Base-by-base conservation (phyloP, 345 rosid species). In the Eucalyptus rudis region DNA sequence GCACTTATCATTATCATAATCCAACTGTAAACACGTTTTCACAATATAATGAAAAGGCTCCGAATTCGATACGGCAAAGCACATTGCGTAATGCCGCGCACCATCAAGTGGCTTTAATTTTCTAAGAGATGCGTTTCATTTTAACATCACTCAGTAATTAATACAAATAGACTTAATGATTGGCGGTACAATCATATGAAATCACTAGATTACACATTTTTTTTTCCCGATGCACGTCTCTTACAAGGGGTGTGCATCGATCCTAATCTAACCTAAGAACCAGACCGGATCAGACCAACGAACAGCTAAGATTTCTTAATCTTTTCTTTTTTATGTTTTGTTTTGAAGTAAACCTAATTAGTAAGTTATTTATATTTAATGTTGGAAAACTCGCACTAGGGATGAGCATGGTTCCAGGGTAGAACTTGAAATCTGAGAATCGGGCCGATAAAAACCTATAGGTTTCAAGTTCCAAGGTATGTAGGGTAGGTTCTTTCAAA, bases 361-460 rank as follows among this genome's bases (percentile, higher is more conserved):
- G 19, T 24, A 56, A 56, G 12, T 56, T 56, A 24, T 22, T 56
- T 56, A 24, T 56, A 10, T 62, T 13, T 62, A 59, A 58, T 59
- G 4, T 59, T 27, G 15, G 33, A 7, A 59, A 59, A 59, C 16
- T 59, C 31, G 2, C 17, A 27, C 4, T 54, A 50, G 19, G 56
- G 10, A 2, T 19, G 10, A 52, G 24, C 8, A 52, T 52, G 4
- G 4, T 19, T 52, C 2, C 2, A 1, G 0, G 8, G 4, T 52
- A 52, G 1, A 52, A 19, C 2, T 3, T 52, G 10, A 3, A 52
- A 52, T 9, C 2, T 52, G 4, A 52, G 10, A 52, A 52, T 20
- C 24, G 1, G 2, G 3, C 0, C 1, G 4, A 3, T 52, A 4
- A 9, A 9, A 52, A 52, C 56, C 1, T 52, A 0, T 52, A 52